Conservation (phyloP, 176 grass and related monocot genomes). For the Musa itinerans region DNA sequence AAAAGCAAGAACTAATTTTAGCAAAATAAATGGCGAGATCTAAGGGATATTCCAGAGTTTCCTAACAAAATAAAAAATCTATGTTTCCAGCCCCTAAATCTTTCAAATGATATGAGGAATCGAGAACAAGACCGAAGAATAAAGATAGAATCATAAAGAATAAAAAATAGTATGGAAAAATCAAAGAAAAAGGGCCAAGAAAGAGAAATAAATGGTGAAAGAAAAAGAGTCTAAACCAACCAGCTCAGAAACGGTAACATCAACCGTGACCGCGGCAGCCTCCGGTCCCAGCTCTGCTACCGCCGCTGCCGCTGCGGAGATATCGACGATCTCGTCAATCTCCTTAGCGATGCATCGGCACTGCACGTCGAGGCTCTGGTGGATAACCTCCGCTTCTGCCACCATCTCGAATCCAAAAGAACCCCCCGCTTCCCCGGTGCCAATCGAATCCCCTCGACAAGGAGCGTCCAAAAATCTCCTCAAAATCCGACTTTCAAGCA, state of each 20-base stretch:
- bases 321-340: constrained; percentile 16
- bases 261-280: constrained; percentile 7
- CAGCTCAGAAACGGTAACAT: constrained; percentile 42
- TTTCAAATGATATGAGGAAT: no score
- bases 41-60: no score
- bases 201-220: not conserved
- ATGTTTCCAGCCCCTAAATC: no score
- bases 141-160: no score
- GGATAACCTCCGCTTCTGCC: constrained; percentile 63
- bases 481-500: not conserved
- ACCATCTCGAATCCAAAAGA: constrained; percentile 50
- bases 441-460: not conserved
- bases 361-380: constrained; percentile 29
- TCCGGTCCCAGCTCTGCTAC: constrained; percentile 22
- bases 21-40: no score
- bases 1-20: no score
- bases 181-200: no score
- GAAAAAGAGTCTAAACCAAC: constrained; percentile 30
- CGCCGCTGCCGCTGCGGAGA: constrained; percentile 13
- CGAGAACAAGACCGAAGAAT: no score
- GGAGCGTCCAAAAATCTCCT: not conserved
- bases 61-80: no score
- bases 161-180: not conserved
- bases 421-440: not conserved
- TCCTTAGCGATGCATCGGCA: constrained; percentile 10